A percentile compares a stretch with the other conserved stretches of the same genome.
phyloP scores from a whole-genome alignment of 2,329 filamentous ascomycete species.

The Pseudohalonectria lignicola region DNA sequence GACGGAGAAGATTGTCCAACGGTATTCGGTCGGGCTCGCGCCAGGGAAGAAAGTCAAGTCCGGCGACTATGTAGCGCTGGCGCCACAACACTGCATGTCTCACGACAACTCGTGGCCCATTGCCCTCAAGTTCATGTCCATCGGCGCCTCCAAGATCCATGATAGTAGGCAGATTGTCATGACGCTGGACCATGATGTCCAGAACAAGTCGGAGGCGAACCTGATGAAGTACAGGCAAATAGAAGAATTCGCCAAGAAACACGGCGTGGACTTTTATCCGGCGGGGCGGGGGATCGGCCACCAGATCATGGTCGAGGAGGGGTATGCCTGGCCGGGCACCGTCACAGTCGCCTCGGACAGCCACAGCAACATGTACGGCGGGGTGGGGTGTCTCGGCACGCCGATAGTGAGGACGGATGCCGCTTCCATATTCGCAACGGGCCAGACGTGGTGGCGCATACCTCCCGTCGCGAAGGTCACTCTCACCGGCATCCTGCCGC shows the following conservation, averaged over 20 bases:
- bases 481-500: slow-evolving; percentile 62
- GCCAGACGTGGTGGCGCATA: slow-evolving; percentile 78
- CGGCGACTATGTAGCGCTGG: slow-evolving; percentile 76
- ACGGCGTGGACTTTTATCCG: slow-evolving; percentile 68
- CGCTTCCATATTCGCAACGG: slow-evolving; percentile 75
- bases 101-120: slow-evolving; percentile 48
- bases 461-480: slow-evolving; percentile 75
- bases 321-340: slow-evolving; percentile 74
- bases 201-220: slow-evolving; percentile 70
- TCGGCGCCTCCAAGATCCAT: slow-evolving; percentile 65
- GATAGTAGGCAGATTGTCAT: slow-evolving; percentile 67
- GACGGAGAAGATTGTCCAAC: slow-evolving; percentile 87
- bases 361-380: slow-evolving; percentile 79
- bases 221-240: slow-evolving; percentile 76
- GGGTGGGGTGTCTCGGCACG: slow-evolving; percentile 65
- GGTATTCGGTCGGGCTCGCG: slow-evolving; percentile 64
- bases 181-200: slow-evolving; percentile 80
- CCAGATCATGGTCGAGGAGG: slow-evolving; percentile 84
- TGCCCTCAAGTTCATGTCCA: slow-evolving; percentile 68
- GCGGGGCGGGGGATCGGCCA: slow-evolving; percentile 43
- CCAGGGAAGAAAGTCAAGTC: slow-evolving; percentile 63
- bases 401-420: slow-evolving; percentile 82
- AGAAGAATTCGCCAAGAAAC: slow-evolving; percentile 66
- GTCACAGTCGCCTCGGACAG: slow-evolving; percentile 68
- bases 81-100: slow-evolving; percentile 67